Percentiles rank a stretch among this genome's conserved stretches.
phyloP scores from a whole-genome alignment of 75 land plant species.

The Isoetes taiwanensis region DNA sequence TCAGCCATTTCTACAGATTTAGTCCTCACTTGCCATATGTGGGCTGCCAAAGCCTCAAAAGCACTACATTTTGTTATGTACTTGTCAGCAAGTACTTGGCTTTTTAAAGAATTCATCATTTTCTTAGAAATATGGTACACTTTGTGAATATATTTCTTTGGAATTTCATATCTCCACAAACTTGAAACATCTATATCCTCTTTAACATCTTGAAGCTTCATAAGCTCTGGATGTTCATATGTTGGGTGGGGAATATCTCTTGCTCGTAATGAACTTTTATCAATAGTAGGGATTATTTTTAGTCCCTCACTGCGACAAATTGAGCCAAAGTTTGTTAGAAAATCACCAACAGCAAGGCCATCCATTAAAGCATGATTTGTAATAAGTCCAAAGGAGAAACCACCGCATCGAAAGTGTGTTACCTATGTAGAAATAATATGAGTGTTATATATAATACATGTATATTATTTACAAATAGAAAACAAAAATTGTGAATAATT shows the following conservation, averaged over 20 bases:
- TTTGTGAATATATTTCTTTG: conserved; percentile 5
- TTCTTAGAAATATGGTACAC: conserved; percentile 8
- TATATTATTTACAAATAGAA: neutral
- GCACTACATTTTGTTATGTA: conserved; percentile 10
- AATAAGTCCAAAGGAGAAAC: conserved; percentile 28
- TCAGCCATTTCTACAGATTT: conserved; percentile 16
- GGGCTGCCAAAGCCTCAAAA: conserved; percentile 24
- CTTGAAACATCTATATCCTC: conserved; percentile 11
- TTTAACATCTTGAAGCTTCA: conserved; percentile 17
- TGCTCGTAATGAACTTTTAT: conserved; percentile 21
- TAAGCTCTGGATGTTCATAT: conserved; percentile 20
- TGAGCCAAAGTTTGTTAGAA: conserved; percentile 29
- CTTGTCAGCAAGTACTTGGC: conserved; percentile 12
- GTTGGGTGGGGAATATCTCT: conserved; percentile 11
- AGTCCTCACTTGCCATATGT: conserved; percentile 26
- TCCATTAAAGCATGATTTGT: conserved; percentile 36
- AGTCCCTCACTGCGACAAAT: conserved; percentile 25
- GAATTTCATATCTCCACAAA: conserved; percentile 5
- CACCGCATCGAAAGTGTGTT: conserved; percentile 40
- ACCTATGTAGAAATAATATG: conserved; percentile 17
- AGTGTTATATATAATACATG: neutral
- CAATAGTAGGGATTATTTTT: conserved; percentile 19
- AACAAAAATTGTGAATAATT: neutral
- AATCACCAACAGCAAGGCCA: conserved; percentile 14
- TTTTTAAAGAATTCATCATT: conserved; percentile 11